phyloP scores from a whole-genome alignment of 306 rosid genomes.

The Quercus berberidifolia region DNA sequence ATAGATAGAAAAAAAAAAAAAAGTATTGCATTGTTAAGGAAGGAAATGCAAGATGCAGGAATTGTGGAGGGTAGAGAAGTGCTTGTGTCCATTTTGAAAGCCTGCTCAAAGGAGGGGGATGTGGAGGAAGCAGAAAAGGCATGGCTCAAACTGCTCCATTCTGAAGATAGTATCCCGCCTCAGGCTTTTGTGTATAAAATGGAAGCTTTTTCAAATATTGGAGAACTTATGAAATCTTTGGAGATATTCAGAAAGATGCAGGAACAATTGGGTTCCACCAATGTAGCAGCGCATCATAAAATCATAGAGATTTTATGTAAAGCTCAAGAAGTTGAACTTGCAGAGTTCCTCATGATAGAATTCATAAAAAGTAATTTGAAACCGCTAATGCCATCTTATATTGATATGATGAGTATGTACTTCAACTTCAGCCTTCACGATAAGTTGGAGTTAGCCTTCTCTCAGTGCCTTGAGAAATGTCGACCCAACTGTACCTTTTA shows the following conservation, averaged over 20 bases:
- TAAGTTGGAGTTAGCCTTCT: slow-evolving; percentile 61
- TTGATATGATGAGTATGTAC: slow-evolving; percentile 65
- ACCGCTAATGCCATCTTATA: slow-evolving; percentile 65
- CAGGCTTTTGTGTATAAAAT: slow-evolving; percentile 76
- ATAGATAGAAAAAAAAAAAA: slow-evolving; percentile 44
- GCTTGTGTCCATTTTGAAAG: slow-evolving; percentile 74
- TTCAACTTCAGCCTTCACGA: slow-evolving; percentile 59
- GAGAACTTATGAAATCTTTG: slow-evolving; percentile 59
- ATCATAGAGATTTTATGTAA: slow-evolving; percentile 75
- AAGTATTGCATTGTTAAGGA: slow-evolving; percentile 49
- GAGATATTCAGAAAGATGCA: slow-evolving; percentile 74
- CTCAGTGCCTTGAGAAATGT: slow-evolving; percentile 70
- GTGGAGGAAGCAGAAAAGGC: slow-evolving; percentile 61
- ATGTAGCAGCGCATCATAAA: slow-evolving; percentile 62
- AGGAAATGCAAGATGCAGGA: slow-evolving; percentile 69
- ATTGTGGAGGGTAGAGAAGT: slow-evolving; percentile 65
- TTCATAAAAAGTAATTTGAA: slow-evolving; percentile 62
- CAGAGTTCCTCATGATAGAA: slow-evolving; percentile 66
- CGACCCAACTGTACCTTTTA: slow-evolving; percentile 60
- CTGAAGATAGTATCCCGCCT: slow-evolving; percentile 45
- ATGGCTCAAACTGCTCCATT: slow-evolving; percentile 58
- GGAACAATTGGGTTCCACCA: slow-evolving; percentile 40
- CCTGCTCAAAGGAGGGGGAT: slow-evolving; percentile 64
- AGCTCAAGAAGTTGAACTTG: slow-evolving; percentile 59
- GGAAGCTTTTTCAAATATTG: slow-evolving; percentile 76